Evolutionary conservation across 83 land plant genomes (phyloP).

Genomic region (Diphasiastrum complanatum): DNA sequence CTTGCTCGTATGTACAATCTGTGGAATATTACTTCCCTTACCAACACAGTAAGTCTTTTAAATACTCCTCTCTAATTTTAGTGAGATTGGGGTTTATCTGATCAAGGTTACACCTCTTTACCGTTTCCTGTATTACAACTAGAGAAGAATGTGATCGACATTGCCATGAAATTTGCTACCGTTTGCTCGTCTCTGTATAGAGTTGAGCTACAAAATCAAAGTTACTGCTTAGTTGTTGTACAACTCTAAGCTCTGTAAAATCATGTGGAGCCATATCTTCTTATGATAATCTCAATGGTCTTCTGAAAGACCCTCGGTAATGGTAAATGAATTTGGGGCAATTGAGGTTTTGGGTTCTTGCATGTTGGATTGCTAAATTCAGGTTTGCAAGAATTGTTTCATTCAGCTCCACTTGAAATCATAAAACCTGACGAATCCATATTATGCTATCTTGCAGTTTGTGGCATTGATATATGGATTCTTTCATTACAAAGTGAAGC

Average conservation of each 20-base stretch:
- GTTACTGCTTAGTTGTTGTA: too few relatives aligned
- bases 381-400: not conserved
- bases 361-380: too few relatives aligned
- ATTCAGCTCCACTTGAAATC: not conserved
- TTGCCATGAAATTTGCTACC: too few relatives aligned
- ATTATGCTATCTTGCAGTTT: constrained; percentile 38
- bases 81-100: not conserved
- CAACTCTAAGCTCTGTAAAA: too few relatives aligned
- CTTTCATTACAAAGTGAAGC: constrained; percentile 51
- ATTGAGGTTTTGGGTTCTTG: too few relatives aligned
- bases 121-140: not conserved
- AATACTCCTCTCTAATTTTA: not conserved
- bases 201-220: too few relatives aligned
- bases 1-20: constrained; percentile 83
- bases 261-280: too few relatives aligned
- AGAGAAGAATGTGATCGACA: too few relatives aligned
- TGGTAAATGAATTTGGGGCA: too few relatives aligned
- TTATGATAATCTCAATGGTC: too few relatives aligned
- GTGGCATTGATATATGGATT: constrained; percentile 84
- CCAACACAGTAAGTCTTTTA: constrained; percentile 57
- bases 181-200: too few relatives aligned
- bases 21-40: constrained; percentile 81
- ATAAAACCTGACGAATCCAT: not conserved
- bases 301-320: too few relatives aligned
- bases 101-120: not conserved